Conservation (phyloP, 2,329 filamentous ascomycete species). For the Xylaria sp. region DNA sequence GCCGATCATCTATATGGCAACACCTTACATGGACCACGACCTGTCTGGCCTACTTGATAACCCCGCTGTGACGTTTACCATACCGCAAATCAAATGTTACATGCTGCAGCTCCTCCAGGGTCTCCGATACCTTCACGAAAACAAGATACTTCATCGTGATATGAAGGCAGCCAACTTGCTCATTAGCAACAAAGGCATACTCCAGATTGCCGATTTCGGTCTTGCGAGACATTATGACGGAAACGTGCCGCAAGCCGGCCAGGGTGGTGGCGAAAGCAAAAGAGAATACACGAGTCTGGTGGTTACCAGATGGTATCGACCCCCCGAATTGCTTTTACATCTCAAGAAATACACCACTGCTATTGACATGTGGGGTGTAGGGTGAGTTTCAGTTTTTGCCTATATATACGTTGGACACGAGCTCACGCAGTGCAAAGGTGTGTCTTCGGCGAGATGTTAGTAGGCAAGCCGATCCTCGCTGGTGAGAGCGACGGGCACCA, state of each 20-base stretch:
- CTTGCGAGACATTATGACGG: conserved; percentile 94
- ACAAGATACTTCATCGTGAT: conserved; percentile 90
- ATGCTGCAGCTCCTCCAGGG: conserved; percentile 93
- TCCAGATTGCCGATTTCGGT: conserved; percentile 98
- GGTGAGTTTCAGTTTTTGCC: conserved; percentile 67
- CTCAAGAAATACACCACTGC: conserved; percentile 94
- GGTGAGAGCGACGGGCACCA: conserved; percentile 91
- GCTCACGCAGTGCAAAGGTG: conserved; percentile 66
- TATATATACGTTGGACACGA: background rate
- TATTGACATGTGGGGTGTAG: conserved; percentile 98
- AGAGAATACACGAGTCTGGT: conserved; percentile 97
- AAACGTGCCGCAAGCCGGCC: conserved; percentile 76
- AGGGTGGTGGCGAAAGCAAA: conserved; percentile 83
- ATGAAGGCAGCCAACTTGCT: conserved; percentile 99
- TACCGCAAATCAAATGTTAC: conserved; percentile 97
- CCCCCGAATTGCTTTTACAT: conserved; percentile 89
- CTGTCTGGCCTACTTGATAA: conserved; percentile 97
- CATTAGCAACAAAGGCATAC: conserved; percentile 91
- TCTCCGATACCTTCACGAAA: conserved; percentile 88
- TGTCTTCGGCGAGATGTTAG: conserved; percentile 97
- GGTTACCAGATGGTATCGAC: conserved; percentile 96
- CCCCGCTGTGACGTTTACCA: conserved; percentile 84
- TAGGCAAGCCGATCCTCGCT: conserved; percentile 89
- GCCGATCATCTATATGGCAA: conserved; percentile 97
- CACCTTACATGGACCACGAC: conserved; percentile 98